Evolutionary conservation across 495 filamentous ascomycete genomes (phyloP).

Genomic region (Endocarpon pusillum): DNA sequence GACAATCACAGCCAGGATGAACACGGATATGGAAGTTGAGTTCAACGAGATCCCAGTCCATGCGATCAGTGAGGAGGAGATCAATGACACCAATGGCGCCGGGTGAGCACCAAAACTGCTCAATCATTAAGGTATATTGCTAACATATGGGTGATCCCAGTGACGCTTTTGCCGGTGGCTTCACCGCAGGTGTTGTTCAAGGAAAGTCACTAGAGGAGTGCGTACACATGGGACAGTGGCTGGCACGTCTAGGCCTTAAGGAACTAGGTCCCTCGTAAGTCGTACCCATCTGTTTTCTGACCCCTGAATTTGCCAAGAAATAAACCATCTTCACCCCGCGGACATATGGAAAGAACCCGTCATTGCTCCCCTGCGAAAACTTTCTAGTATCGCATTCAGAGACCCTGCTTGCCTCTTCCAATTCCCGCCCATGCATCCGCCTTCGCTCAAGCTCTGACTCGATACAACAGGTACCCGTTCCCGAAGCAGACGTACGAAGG

Average conservation of each 20-base stretch:
- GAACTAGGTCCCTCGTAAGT: constrained; percentile 92
- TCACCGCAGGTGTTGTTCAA: constrained; percentile 73
- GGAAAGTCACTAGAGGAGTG: constrained; percentile 58
- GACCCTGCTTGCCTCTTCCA: too few relatives aligned
- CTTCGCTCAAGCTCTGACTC: too few relatives aligned
- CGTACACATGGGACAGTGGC: constrained; percentile 87
- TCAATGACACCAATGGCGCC: constrained; percentile 91
- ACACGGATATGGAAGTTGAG: constrained; percentile 39
- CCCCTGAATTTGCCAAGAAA: background rate
- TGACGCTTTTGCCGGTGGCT: constrained; percentile 92
- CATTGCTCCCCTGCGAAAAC: background rate
- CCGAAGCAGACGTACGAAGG: constrained; percentile 61
- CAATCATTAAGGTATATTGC: background rate
- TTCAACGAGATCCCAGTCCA: constrained; percentile 68
- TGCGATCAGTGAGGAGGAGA: constrained; percentile 51
- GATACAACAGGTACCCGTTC: constrained; percentile 61
- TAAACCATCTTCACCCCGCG: background rate
- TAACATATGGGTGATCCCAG: constrained; percentile 22
- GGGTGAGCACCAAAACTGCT: constrained; percentile 31
- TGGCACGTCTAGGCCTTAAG: constrained; percentile 78
- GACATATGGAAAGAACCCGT: background rate
- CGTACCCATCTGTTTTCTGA: constrained; percentile 6
- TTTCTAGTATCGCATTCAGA: too few relatives aligned
- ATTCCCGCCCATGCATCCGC: too few relatives aligned
- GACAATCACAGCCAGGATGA: constrained; percentile 60